Conservation (phyloP, 2,329 filamentous ascomycete species). For the Diaporthe longicolla region DNA sequence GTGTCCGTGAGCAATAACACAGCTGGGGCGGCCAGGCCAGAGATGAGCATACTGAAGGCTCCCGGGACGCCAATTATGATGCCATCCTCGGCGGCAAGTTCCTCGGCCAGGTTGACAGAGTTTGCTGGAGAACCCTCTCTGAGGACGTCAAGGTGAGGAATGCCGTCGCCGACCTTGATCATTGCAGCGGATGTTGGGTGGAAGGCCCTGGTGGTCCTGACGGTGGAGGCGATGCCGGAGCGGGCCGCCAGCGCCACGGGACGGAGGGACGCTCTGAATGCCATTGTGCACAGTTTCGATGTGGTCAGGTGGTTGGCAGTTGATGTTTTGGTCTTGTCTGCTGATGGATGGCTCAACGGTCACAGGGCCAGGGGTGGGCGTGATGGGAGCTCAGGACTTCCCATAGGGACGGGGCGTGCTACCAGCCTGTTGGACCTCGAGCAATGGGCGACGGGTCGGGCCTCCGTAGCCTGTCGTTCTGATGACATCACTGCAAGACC, state of each 20-base stretch:
- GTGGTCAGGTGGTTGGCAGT: constrained; percentile 1
- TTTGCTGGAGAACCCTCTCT: constrained; percentile 90
- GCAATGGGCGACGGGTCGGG: constrained; percentile 27
- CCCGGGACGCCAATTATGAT: constrained; percentile 89
- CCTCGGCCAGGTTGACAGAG: constrained; percentile 88
- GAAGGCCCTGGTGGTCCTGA: constrained; percentile 60
- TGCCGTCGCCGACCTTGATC: constrained; percentile 83
- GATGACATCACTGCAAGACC: constrained; percentile 34
- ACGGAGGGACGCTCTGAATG: constrained; percentile 40
- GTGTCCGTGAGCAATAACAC: neutral
- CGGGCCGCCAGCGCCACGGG: constrained; percentile 37
- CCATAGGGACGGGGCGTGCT: neutral
- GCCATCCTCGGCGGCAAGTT: constrained; percentile 79
- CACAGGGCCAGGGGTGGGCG: neutral
- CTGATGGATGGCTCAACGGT: neutral
- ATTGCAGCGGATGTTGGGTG: constrained; percentile 73
- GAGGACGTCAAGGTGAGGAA: constrained; percentile 84
- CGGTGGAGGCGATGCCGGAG: constrained; percentile 36
- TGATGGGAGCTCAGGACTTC: constrained; percentile 1
- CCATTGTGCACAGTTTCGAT: constrained; percentile 31
- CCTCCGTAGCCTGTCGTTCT: constrained; percentile 27
- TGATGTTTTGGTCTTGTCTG: neutral
- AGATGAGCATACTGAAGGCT: constrained; percentile 69
- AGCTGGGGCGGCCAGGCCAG: neutral
- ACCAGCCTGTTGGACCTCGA: neutral